Percentiles rank a stretch among this genome's conserved stretches.
Conservation (phyloP, 352 stramenopile genomes). For the Phytophthora multivora region DNA sequence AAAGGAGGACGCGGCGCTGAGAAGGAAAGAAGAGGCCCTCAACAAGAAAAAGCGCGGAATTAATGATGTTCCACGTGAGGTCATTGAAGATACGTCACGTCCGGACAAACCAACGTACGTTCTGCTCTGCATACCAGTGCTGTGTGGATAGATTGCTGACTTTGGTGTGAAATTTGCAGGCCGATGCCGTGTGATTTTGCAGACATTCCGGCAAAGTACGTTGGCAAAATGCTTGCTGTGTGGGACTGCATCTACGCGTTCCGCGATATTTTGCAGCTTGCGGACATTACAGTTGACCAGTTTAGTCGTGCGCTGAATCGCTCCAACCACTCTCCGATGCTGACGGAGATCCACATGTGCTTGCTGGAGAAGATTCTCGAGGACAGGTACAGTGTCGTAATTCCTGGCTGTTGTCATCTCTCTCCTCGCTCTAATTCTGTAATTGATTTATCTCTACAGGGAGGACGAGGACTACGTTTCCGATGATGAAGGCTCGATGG, state of each 20-base stretch:
- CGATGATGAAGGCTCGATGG: constrained; percentile 82
- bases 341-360: constrained; percentile 87
- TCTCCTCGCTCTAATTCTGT: background rate
- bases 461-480: constrained; percentile 89
- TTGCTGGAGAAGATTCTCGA: constrained; percentile 82
- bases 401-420: background rate
- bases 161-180: constrained; percentile 30
- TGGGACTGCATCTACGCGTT: constrained; percentile 88
- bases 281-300: constrained; percentile 68
- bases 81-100: constrained; percentile 35
- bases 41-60: constrained; percentile 79
- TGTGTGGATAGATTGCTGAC: background rate
- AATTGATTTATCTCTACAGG: constrained; percentile 17
- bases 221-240: constrained; percentile 64
- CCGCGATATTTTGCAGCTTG: constrained; percentile 59
- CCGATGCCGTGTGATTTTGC: constrained; percentile 60
- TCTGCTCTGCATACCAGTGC: background rate
- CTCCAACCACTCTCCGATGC: constrained; percentile 46
- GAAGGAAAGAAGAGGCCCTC: constrained; percentile 82
- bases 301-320: constrained; percentile 58
- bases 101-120: constrained; percentile 76
- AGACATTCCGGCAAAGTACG: constrained; percentile 46
- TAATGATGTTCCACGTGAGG: constrained; percentile 53
- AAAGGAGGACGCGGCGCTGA: constrained; percentile 79
- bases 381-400: constrained; percentile 42